Evolutionary conservation across 768 basidiomycete species (phyloP), one percentile per base, ranked within the genome.

Genomic region (Leccinum ochraceum): DNA sequence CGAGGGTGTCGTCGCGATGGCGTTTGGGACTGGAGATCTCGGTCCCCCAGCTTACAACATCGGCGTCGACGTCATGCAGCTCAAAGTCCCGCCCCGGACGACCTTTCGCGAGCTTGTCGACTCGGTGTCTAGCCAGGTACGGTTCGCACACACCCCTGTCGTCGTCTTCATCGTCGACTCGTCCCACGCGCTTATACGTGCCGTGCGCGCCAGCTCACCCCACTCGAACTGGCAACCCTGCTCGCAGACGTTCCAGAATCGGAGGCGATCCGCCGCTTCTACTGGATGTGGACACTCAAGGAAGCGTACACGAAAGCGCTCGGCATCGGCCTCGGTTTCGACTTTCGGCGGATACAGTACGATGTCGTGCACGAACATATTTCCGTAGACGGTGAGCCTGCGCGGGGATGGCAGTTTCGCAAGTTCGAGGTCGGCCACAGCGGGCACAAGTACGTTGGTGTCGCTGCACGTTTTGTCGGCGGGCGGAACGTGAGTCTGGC

Each of bases 261-360:
- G 8, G 84, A 87, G 61, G 82, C 80, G 3, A 74, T 90, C n/a
- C 76, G 78, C 49, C 76, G 78, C 16, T 89, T 94, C 71, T 92
- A 89, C 68, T 87, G 87, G 80, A 83, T 92, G 63, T 95, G 93
- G 93, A 94, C 94, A 7, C 75, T 92, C 70, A 95, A 95, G 74
- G 93, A 95, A 72, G 92, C 94, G 4, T 94, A 94, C 72, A 92
- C 90, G 6, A 95, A 95, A 75, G 90, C 92, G 3, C 80, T 94
- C 36, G 94, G 94, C 1, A 70, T 89, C 36, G 93, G 93, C 0
- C 81, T 95, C 14, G 88, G 91, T 2, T 93, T 93, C 69, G 89
- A 94, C 66, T 90, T 94, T 74, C 79, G 78, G 24, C 83, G 91
- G 22, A 83, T 94, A 61, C 86, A 92, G 69, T 92, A 86, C 72